Evolutionary conservation across 192 early-diverging fungal species (phyloP).

Genomic region (Backusella westeae): DNA sequence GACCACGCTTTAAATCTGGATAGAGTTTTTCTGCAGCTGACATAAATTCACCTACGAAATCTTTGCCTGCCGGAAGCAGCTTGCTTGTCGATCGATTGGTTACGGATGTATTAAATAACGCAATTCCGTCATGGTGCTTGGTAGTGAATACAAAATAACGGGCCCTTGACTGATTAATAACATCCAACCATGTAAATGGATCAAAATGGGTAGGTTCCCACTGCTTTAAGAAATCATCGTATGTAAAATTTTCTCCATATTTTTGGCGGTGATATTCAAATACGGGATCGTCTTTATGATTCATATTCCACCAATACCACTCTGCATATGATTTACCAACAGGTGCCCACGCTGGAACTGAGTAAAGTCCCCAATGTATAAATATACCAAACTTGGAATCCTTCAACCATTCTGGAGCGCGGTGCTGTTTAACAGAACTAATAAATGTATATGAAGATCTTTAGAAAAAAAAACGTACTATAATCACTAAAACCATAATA

Average conservation of each 20-base stretch:
- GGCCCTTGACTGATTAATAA: slow-evolving; percentile 15
- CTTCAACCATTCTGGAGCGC: slow-evolving; percentile 19
- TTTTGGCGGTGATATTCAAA: slow-evolving; percentile 13
- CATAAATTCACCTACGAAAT: slow-evolving; percentile 28
- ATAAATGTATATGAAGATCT: background rate
- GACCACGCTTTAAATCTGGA: slow-evolving; percentile 20
- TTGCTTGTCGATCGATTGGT: slow-evolving; percentile 18
- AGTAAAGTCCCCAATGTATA: slow-evolving; percentile 30
- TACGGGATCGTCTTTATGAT: background rate
- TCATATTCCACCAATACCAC: slow-evolving; percentile 28
- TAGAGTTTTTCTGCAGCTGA: slow-evolving; percentile 5
- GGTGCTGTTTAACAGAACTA: slow-evolving; percentile 12
- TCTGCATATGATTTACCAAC: slow-evolving; percentile 20
- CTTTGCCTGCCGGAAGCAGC: slow-evolving; percentile 5
- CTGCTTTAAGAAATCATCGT: slow-evolving; percentile 17
- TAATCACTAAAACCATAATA: background rate
- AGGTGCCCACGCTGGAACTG: slow-evolving; percentile 27
- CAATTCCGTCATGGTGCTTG: slow-evolving; percentile 33
- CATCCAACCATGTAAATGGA: slow-evolving; percentile 18
- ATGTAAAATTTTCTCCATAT: slow-evolving; percentile 20
- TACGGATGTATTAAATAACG: slow-evolving; percentile 26
- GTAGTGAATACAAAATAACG: slow-evolving; percentile 29
- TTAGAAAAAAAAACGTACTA: slow-evolving; percentile 3
- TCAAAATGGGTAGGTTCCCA: slow-evolving; percentile 17
- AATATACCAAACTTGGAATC: slow-evolving; percentile 29